A percentile compares a stretch with the other conserved stretches of the same genome.
These are phyloP conservation scores for Suillus americanus DNA, from an alignment of 768 basidiomycete species.

Conservation along the genomic window DNA sequence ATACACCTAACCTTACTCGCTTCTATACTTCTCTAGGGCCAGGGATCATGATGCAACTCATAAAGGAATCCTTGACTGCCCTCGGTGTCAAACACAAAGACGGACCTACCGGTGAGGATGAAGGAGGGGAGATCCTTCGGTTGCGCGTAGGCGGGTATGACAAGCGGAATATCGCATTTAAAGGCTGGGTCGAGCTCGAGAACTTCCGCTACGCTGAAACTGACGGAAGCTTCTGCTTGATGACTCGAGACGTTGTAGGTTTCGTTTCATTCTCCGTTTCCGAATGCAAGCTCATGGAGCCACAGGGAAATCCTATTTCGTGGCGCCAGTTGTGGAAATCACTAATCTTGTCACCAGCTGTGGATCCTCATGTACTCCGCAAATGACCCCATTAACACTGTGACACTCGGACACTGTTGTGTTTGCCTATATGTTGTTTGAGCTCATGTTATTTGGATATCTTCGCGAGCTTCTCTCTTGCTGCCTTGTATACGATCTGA, in stretches of 20 bases:
- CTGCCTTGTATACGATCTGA: not conserved
- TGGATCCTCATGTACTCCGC: slow-evolving; percentile 59
- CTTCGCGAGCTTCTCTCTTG: not conserved
- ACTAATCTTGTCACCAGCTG: slow-evolving; percentile 46
- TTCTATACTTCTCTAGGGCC: slow-evolving; percentile 72
- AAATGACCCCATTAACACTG: slow-evolving; percentile 2
- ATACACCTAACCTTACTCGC: slow-evolving; percentile 75
- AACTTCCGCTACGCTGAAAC: slow-evolving; percentile 47
- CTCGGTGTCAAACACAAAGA: slow-evolving; percentile 52
- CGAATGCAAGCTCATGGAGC: not conserved
- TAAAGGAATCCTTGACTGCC: slow-evolving; percentile 52
- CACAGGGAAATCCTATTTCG: slow-evolving; percentile 72
- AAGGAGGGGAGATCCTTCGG: slow-evolving; percentile 24
- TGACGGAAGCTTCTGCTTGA: slow-evolving; percentile 65
- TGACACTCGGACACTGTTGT: not conserved
- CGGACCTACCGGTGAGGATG: slow-evolving; percentile 25
- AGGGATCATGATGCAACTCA: slow-evolving; percentile 46
- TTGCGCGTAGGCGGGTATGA: slow-evolving; percentile 73
- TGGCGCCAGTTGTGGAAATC: slow-evolving; percentile 79
- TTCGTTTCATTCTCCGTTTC: not conserved
- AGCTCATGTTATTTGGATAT: not conserved
- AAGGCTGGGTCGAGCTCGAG: slow-evolving; percentile 77
- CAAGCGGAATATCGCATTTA: slow-evolving; percentile 59
- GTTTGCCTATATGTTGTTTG: not conserved
- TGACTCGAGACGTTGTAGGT: slow-evolving; percentile 68